Evolutionary conservation across 2,329 filamentous ascomycete genomes (phyloP).

Genomic region (Trichoderma sp.): DNA sequence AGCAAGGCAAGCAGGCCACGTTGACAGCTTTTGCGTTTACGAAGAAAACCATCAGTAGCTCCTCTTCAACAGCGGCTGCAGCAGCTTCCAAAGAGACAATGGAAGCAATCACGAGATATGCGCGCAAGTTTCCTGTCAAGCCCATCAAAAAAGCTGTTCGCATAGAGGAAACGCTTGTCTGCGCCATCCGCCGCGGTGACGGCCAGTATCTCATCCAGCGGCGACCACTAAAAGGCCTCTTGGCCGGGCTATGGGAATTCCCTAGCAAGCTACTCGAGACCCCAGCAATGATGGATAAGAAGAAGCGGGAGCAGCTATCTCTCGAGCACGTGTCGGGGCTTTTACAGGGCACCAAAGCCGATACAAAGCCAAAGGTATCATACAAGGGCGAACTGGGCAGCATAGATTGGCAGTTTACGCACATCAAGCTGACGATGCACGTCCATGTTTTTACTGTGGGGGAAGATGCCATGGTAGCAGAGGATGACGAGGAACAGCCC

Average conservation of each 20-base stretch:
- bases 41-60: conserved; percentile 24
- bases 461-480: neutral
- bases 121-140: conserved; percentile 54
- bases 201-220: conserved; percentile 51
- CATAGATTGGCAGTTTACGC: conserved; percentile 60
- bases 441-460: conserved; percentile 52
- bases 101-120: conserved; percentile 46
- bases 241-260: conserved; percentile 60
- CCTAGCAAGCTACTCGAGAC: conserved; percentile 47
- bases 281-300: conserved; percentile 30
- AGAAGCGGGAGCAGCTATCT: conserved; percentile 43
- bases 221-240: conserved; percentile 55
- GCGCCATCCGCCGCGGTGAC: conserved; percentile 48
- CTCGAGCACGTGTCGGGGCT: conserved; percentile 37
- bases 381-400: conserved; percentile 49
- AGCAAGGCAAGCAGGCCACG: conserved; percentile 35
- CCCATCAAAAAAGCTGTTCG: conserved; percentile 54
- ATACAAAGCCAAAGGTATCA: conserved; percentile 29
- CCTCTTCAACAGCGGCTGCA: neutral
- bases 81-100: conserved; percentile 31
- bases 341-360: conserved; percentile 24
- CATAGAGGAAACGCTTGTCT: conserved; percentile 55
- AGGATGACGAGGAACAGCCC: conserved; percentile 27
- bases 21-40: conserved; percentile 42
- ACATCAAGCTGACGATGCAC: conserved; percentile 59